phyloP scores from a whole-genome alignment of 345 rosid species.

The Brassica rapa region DNA sequence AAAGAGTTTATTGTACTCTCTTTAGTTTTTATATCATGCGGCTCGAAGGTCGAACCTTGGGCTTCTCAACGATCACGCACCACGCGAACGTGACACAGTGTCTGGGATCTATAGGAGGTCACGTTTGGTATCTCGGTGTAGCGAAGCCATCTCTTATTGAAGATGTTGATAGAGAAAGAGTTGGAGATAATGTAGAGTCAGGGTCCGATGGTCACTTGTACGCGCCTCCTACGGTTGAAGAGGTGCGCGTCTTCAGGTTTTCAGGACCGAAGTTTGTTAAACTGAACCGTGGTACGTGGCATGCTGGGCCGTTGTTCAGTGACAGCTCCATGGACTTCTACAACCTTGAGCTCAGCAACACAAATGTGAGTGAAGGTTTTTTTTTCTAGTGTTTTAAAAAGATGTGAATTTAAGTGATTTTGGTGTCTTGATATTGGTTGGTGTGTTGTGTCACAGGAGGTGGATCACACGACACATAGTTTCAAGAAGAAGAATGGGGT shows the following conservation, averaged over 20 bases:
- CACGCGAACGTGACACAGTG: conserved; percentile 89
- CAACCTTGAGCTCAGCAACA: conserved; percentile 78
- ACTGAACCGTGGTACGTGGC: conserved; percentile 79
- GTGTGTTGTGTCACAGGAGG: conserved; percentile 48
- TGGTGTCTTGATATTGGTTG: conserved; percentile 8
- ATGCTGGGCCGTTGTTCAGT: conserved; percentile 71
- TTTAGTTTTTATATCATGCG: conserved; percentile 64
- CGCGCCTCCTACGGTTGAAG: conserved; percentile 59
- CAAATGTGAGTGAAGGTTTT: conserved; percentile 56
- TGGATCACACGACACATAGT: conserved; percentile 65
- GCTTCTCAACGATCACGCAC: conserved; percentile 62
- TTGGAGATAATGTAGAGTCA: conserved; percentile 35
- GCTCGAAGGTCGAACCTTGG: conserved; percentile 45
- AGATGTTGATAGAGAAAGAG: background rate
- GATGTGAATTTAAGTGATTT: background rate
- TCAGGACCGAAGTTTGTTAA: conserved; percentile 73
- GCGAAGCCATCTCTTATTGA: conserved; percentile 62
- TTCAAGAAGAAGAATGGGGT: conserved; percentile 56
- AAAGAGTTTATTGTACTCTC: background rate
- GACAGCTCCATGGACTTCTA: conserved; percentile 67
- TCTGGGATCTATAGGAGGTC: conserved; percentile 79
- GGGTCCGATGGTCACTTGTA: conserved; percentile 56
- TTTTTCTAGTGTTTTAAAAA: background rate
- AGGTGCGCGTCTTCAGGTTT: conserved; percentile 62
- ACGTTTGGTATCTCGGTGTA: conserved; percentile 79